These are phyloP conservation scores for Leccinum sublutescens DNA, from an alignment of 768 basidiomycete genomes.

Conservation along the genomic window DNA sequence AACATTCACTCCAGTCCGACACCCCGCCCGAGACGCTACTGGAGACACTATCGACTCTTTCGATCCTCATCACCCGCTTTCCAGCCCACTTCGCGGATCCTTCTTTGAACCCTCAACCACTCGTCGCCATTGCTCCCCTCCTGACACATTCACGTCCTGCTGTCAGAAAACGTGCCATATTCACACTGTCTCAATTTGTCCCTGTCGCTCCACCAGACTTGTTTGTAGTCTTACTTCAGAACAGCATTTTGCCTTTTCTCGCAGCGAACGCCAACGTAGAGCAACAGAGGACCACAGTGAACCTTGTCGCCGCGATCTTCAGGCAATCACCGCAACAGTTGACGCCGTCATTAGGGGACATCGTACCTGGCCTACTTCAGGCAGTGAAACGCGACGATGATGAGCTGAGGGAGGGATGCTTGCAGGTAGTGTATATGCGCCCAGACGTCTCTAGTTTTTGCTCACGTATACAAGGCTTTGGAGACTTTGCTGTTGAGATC, in stretches of 20 bases:
- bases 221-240: conserved; percentile 58
- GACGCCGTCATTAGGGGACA: conserved; percentile 53
- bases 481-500: conserved; percentile 84
- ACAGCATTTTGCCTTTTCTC: conserved; percentile 61
- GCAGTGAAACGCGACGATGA: conserved; percentile 75
- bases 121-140: conserved; percentile 66
- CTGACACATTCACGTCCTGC: conserved; percentile 77
- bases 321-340: conserved; percentile 71
- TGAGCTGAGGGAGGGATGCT: conserved; percentile 74
- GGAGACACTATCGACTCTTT: conserved; percentile 81
- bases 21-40: conserved; percentile 80
- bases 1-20: conserved; percentile 41
- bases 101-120: conserved; percentile 54
- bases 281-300: conserved; percentile 74
- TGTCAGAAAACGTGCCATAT: conserved; percentile 90
- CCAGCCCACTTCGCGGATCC: conserved; percentile 61
- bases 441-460: background rate
- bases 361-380: conserved; percentile 71
- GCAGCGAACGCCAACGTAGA: conserved; percentile 52
- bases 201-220: conserved; percentile 64
- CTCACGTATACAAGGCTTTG: conserved; percentile 50
- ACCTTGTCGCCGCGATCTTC: conserved; percentile 77
- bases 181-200: conserved; percentile 81
- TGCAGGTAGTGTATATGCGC: conserved; percentile 53
- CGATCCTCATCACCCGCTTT: conserved; percentile 86